phyloP scores from a whole-genome alignment of 495 filamentous ascomycete genomes.

The Daldinia vernicosa region DNA sequence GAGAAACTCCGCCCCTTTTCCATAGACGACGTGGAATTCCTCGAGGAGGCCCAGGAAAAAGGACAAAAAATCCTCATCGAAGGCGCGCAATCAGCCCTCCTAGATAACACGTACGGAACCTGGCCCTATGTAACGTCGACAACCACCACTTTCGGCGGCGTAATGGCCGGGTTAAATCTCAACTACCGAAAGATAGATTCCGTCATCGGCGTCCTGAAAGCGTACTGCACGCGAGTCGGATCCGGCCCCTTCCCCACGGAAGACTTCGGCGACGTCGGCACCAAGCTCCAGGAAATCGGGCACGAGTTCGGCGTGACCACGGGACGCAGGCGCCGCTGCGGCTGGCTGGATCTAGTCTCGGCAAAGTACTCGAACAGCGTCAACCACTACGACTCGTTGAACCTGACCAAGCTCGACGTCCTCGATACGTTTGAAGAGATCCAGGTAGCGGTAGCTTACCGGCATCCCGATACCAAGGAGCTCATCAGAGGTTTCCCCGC shows the following conservation, averaged over 20 bases:
- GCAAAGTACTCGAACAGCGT: constrained; percentile 75
- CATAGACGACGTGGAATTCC: constrained; percentile 72
- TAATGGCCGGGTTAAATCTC: constrained; percentile 32
- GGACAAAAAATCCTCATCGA: constrained; percentile 79
- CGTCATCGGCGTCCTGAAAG: constrained; percentile 89
- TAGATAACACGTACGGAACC: constrained; percentile 54
- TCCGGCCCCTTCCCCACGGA: constrained; percentile 89
- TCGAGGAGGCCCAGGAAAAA: constrained; percentile 64
- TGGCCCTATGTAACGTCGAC: constrained; percentile 34
- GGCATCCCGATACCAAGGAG: constrained; percentile 51
- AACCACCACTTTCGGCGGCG: constrained; percentile 31
- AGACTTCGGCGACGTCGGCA: constrained; percentile 65
- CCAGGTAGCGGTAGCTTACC: constrained; percentile 80
- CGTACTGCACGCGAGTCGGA: constrained; percentile 77
- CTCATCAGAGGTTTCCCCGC: constrained; percentile 51
- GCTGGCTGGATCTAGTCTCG: constrained; percentile 92
- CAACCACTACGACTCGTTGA: constrained; percentile 68
- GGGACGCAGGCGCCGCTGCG: constrained; percentile 83
- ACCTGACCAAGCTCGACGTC: constrained; percentile 67
- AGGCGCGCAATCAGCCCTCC: constrained; percentile 83
- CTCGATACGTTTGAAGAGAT: constrained; percentile 84
- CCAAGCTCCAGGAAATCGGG: constrained; percentile 56
- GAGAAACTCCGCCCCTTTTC: constrained; percentile 71
- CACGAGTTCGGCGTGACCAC: constrained; percentile 78
- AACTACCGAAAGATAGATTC: constrained; percentile 26